A percentile compares a stretch with the other conserved stretches of the same genome.
phyloP scores from a whole-genome alignment of 768 basidiomycete species.

The Rhizopogon salebrosus region DNA sequence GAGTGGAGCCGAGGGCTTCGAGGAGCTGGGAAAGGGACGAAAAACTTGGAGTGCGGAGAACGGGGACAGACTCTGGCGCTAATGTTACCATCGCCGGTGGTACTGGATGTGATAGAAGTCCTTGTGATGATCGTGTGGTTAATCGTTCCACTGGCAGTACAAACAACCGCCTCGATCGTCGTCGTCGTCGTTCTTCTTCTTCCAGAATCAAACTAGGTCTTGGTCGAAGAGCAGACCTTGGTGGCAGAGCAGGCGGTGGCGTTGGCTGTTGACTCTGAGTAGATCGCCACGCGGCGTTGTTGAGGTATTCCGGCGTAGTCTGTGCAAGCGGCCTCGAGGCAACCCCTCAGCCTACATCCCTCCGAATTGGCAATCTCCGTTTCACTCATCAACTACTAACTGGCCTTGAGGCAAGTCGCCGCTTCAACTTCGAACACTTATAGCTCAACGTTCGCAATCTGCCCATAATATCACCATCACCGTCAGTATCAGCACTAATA shows the following conservation, averaged over 20 bases:
- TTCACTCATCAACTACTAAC: too few relatives aligned
- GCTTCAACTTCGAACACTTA: too few relatives aligned
- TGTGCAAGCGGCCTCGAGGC: constrained; percentile 11
- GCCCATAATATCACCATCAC: neutral
- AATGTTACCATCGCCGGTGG: neutral
- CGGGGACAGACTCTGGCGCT: constrained; percentile 19
- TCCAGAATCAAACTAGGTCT: constrained; percentile 14
- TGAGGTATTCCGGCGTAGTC: too few relatives aligned
- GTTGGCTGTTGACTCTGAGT: neutral
- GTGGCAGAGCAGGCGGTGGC: constrained; percentile 25
- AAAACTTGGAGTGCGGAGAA: constrained; percentile 26
- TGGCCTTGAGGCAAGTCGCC: too few relatives aligned
- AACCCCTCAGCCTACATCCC: too few relatives aligned
- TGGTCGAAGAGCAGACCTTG: constrained; percentile 26
- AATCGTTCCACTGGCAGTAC: constrained; percentile 22
- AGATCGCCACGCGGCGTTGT: too few relatives aligned
- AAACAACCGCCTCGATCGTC: neutral
- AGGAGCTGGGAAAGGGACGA: constrained; percentile 27
- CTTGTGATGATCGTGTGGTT: constrained; percentile 11
- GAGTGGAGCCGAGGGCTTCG: constrained; percentile 24
- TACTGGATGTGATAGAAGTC: neutral
- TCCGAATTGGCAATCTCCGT: too few relatives aligned
- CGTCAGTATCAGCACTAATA: neutral
- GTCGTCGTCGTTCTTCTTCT: neutral
- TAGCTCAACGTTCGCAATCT: neutral